Evolutionary conservation across 768 basidiomycete genomes (phyloP).

Genomic region (Dendrothele bispora): DNA sequence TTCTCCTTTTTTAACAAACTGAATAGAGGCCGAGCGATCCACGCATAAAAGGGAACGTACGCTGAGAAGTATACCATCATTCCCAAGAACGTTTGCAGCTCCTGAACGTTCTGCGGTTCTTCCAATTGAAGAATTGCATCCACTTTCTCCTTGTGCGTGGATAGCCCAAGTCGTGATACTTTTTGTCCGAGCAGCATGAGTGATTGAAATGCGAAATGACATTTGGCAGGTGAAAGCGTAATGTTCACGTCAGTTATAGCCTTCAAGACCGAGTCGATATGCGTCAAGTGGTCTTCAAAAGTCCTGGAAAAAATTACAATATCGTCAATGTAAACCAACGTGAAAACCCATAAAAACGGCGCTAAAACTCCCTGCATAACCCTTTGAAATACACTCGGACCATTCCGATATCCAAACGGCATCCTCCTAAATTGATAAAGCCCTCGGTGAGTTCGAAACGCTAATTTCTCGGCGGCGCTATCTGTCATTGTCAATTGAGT

Average conservation of each 20-base stretch:
- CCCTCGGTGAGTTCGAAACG: conserved; percentile 27
- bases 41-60: conserved; percentile 21
- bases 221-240: too few species aligned
- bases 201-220: too few species aligned
- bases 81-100: conserved; percentile 21
- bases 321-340: conserved; percentile 1
- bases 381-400: conserved; percentile 14
- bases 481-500: conserved; percentile 22
- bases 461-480: conserved; percentile 23
- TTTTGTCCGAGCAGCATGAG: too few species aligned
- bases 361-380: conserved; percentile 15
- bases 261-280: too few species aligned
- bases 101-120: conserved; percentile 12
- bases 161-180: too few species aligned
- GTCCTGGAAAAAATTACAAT: not conserved
- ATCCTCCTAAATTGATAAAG: conserved; percentile 28
- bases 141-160: too few species aligned
- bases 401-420: conserved; percentile 22
- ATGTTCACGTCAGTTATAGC: too few species aligned
- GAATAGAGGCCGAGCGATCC: too few species aligned
- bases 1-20: too few species aligned
- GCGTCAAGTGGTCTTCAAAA: too few species aligned
- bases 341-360: conserved; percentile 7
- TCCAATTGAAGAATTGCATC: too few species aligned
- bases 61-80: conserved; percentile 13